Evolutionary conservation across 1,139 yeast species (phyloP).

Genomic region (Nakaseomyces glabratus): DNA sequence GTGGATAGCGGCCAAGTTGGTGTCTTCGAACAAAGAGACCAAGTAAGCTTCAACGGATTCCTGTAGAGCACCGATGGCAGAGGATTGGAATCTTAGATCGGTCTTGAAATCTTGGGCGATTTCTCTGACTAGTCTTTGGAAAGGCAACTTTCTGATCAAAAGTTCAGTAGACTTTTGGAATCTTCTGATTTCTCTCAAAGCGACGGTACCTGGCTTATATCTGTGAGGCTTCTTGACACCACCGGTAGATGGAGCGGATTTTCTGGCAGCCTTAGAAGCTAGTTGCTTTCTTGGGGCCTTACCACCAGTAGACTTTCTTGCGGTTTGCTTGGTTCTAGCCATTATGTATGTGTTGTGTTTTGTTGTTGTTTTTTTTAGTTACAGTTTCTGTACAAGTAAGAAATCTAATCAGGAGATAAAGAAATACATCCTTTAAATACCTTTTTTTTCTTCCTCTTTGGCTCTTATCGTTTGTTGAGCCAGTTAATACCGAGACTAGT

Average conservation of each 20-base stretch:
- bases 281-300: constrained; percentile 99
- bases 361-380: not conserved
- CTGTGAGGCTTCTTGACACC: constrained; percentile 99
- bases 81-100: constrained; percentile 96
- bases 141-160: constrained; percentile 93
- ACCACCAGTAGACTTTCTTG: constrained; percentile 99
- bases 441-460: no score
- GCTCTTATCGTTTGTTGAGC: no score
- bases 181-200: constrained; percentile 98
- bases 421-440: no score
- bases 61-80: constrained; percentile 98
- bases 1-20: constrained; percentile 97
- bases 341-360: constrained; percentile 34
- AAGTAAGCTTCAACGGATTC: constrained; percentile 98
- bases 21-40: constrained; percentile 84
- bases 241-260: constrained; percentile 95
- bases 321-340: constrained; percentile 99
- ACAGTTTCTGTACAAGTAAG: not conserved
- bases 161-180: constrained; percentile 97
- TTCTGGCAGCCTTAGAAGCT: constrained; percentile 98
- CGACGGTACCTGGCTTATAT: constrained; percentile 99
- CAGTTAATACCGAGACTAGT: no score
- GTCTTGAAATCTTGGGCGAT: constrained; percentile 98
- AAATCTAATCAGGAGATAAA: not conserved
- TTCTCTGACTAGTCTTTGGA: constrained; percentile 98